Evolutionary conservation across 495 filamentous ascomycete genomes (phyloP), one percentile per base, ranked within the genome.

Genomic region (Acidiella bohemica): DNA sequence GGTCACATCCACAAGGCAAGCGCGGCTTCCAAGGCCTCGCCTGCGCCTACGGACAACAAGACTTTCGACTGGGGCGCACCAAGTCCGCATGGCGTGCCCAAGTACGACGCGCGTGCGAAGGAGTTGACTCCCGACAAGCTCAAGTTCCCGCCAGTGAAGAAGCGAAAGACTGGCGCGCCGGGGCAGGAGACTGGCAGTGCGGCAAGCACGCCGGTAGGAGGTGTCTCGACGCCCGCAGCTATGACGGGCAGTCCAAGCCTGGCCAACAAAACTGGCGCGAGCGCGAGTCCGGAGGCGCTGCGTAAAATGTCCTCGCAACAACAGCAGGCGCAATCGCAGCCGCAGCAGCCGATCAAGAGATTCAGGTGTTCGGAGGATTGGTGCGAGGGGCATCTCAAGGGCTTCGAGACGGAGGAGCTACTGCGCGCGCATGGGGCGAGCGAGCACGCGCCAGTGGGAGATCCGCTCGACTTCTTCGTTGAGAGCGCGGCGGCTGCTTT

Each of bases 61-160:
- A 73, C 78, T 0, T 82, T 81, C 54, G 68, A 68, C 30, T 70
- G 87, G 44, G 76, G 75, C 16, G 68, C 70, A 6, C 71, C 78
- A 28, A 83, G 84, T 23, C 84, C 82, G 13, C 67, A 78, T 32
- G 80, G 81, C 4, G 67, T 76, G 17, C 80, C 84, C 4, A 60
- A 59, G 0, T 77, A 77, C 43, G 54, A 63, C 27, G 54, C 53
- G 27, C 61, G 66, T 28, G 52, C 59, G 5, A 42, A 25, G 12
- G 47, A 59, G 17, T 39, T 74, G 4, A 72, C 67, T 5, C 58
- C 64, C 26, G 60, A 63, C 4, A 68, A 69, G 31, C 61, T 77
- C 20, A 61, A 67, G 14, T 49, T 75, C 2, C 73, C 74, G 8
- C 53, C 63, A 14, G 59, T 64, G 19, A 80, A 78, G 63, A 71